Conservation (phyloP, 345 rosid genomes). For the Camelina sativa region DNA sequence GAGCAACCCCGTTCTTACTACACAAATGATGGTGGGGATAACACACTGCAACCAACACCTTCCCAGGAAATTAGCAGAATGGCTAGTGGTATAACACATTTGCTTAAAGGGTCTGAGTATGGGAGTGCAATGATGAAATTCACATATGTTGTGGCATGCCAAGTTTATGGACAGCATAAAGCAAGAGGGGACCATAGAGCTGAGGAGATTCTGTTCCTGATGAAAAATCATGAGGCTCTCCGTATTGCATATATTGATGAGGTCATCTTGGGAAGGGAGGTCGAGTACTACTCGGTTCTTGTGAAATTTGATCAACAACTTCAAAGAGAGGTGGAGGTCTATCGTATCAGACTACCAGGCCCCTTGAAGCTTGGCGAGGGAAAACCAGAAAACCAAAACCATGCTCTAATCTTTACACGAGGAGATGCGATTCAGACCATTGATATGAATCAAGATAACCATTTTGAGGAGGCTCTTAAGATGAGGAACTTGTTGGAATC, state of each 20-base stretch:
- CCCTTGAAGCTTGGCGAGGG: constrained; percentile 98
- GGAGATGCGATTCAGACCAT: constrained; percentile 99
- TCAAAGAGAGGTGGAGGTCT: constrained; percentile 86
- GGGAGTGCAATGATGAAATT: constrained; percentile 95
- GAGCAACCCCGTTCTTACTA: constrained; percentile 42
- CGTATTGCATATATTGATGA: constrained; percentile 97
- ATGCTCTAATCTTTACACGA: constrained; percentile 91
- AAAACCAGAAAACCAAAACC: constrained; percentile 98
- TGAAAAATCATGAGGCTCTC: constrained; percentile 90
- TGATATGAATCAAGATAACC: constrained; percentile 98
- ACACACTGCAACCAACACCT: constrained; percentile 45
- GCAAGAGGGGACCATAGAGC: constrained; percentile 90
- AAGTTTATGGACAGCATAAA: constrained; percentile 91
- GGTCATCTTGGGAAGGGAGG: constrained; percentile 63
- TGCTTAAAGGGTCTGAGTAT: constrained; percentile 84
- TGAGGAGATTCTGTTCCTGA: constrained; percentile 78
- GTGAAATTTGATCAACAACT: constrained; percentile 85
- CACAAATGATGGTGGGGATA: constrained; percentile 43
- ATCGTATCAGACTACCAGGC: constrained; percentile 93
- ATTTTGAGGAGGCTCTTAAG: constrained; percentile 98
- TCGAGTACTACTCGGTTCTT: constrained; percentile 87
- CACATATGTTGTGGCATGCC: constrained; percentile 95
- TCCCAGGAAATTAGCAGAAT: constrained; percentile 67
- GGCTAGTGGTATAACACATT: constrained; percentile 58
- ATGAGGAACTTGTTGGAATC: constrained; percentile 96